Evolutionary conservation across 176 grass and related monocot genomes (phyloP).

Genomic region (Themeda triandra): DNA sequence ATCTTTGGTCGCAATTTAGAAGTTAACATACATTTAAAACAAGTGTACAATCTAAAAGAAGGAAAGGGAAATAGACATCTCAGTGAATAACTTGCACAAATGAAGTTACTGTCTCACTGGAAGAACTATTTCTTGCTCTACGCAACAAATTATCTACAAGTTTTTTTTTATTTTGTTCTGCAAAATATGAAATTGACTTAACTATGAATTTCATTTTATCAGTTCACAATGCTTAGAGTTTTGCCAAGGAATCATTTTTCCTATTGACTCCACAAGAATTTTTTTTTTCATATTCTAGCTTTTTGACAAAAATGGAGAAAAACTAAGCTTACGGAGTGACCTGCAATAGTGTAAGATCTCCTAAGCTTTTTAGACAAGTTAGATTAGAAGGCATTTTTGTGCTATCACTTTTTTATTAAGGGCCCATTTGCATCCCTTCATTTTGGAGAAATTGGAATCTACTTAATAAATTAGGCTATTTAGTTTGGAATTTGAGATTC

Average conservation of each 20-base stretch:
- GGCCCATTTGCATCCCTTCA: too few relatives aligned
- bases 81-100: slow-evolving; percentile 10
- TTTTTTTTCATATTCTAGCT: neutral
- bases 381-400: neutral
- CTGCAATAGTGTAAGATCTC: neutral
- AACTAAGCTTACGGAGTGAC: neutral
- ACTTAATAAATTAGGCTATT: too few relatives aligned
- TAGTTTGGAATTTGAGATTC: too few relatives aligned
- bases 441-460: too few relatives aligned
- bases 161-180: neutral
- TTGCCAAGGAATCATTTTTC: neutral
- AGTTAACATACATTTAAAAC: neutral
- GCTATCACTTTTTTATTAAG: neutral
- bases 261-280: neutral
- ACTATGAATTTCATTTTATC: neutral
- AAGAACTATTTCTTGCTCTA: neutral
- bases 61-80: neutral
- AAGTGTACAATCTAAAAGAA: neutral
- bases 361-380: neutral
- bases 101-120: neutral
- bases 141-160: slow-evolving; percentile 2
- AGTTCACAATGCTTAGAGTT: neutral
- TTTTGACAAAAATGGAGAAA: neutral
- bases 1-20: neutral
- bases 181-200: neutral